Evolutionary conservation across 2,329 filamentous ascomycete genomes (phyloP).

Genomic region (Diplodia intermedia): DNA sequence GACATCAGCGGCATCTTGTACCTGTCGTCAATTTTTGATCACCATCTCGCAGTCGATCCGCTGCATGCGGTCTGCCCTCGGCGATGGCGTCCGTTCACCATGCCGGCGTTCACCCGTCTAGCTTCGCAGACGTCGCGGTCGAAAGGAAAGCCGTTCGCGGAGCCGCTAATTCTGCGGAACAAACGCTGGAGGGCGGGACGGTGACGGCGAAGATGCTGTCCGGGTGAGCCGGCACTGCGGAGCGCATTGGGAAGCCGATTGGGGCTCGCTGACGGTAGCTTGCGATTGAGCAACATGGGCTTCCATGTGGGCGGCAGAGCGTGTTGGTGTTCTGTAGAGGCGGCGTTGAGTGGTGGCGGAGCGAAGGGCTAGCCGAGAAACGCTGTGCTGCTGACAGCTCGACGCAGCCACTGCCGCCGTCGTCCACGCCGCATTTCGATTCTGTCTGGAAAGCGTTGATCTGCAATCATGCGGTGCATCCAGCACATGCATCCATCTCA

Average conservation of each 20-base stretch:
- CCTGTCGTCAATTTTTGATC: not conserved
- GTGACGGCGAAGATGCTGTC: not conserved
- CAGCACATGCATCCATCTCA: not conserved
- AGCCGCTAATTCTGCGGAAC: not conserved
- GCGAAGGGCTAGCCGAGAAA: not conserved
- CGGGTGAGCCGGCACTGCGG: not conserved
- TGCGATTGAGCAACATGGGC: not conserved
- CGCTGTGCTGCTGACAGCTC: not conserved
- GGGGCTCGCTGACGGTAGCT: not conserved
- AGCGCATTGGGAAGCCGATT: not conserved
- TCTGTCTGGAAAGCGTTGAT: not conserved
- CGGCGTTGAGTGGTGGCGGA: slow-evolving; percentile 1
- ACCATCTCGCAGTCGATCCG: not conserved
- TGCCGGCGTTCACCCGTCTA: not conserved
- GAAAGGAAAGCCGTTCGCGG: not conserved
- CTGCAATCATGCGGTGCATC: not conserved
- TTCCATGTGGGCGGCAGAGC: not conserved
- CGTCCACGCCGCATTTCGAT: not conserved
- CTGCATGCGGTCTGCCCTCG: not conserved
- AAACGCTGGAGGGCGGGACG: not conserved
- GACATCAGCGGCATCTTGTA: not conserved
- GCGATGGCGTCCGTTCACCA: not conserved
- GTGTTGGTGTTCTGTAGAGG: not conserved
- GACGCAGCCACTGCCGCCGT: not conserved
- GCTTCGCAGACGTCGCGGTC: not conserved